Evolutionary conservation across 805 yeast genomes (phyloP).

Genomic region (Wickerhamomyces chambardii): DNA sequence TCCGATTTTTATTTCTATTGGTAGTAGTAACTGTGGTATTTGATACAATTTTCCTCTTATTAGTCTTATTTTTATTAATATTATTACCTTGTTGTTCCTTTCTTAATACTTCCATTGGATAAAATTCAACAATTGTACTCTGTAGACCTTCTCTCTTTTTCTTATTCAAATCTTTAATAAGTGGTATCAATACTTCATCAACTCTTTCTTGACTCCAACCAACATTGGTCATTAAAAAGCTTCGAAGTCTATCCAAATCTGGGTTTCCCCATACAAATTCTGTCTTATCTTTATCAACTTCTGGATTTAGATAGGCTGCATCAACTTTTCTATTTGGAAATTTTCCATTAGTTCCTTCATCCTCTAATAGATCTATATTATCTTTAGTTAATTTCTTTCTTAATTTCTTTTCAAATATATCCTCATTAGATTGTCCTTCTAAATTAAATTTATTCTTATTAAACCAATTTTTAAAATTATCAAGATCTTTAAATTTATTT

Average conservation of each 20-base stretch:
- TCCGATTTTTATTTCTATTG: too few species aligned
- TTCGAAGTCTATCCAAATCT: slow-evolving; percentile 68
- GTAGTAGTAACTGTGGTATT: not conserved
- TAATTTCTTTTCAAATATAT: slow-evolving; percentile 47
- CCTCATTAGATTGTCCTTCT: slow-evolving; percentile 29
- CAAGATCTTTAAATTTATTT: slow-evolving; percentile 63
- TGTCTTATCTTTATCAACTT: slow-evolving; percentile 74
- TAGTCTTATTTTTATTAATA: too few species aligned
- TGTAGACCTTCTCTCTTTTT: slow-evolving; percentile 48
- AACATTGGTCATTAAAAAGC: slow-evolving; percentile 56
- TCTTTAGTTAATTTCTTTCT: slow-evolving; percentile 43
- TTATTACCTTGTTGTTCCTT: slow-evolving; percentile 33
- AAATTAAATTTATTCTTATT: slow-evolving; percentile 29
- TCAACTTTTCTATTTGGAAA: slow-evolving; percentile 67
- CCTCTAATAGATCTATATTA: slow-evolving; percentile 41
- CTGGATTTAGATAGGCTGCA: slow-evolving; percentile 73
- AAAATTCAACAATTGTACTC: slow-evolving; percentile 55
- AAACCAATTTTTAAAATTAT: slow-evolving; percentile 30
- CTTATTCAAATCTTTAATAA: slow-evolving; percentile 70
- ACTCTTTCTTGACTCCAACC: slow-evolving; percentile 76
- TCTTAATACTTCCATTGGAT: slow-evolving; percentile 44
- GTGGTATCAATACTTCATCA: slow-evolving; percentile 80
- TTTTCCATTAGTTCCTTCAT: slow-evolving; percentile 20
- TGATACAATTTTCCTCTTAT: slow-evolving; percentile 52
- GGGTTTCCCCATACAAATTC: slow-evolving; percentile 88